Evolutionary conservation across 139 green algal genomes (phyloP), one percentile per base, ranked within the genome.

Genomic region (Chlamydomonas applanata): DNA sequence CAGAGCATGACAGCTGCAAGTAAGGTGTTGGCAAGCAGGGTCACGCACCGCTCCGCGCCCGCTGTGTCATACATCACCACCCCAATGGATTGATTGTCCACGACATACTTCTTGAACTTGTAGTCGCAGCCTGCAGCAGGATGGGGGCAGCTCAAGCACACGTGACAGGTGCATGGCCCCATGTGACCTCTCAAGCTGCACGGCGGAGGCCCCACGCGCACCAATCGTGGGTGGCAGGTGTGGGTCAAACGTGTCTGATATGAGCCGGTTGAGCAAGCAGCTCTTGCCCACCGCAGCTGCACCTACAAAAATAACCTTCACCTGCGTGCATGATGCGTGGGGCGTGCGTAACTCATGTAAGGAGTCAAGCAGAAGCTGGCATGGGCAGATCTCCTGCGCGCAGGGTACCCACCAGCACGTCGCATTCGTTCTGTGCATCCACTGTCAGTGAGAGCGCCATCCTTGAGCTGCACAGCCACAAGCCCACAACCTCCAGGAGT

Each of bases 1-100:
- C 40, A 49, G 11, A 49, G 40, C 40, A 49, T 11, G 40, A n/a
- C 40, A 49, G 7, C 7, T 49, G 40, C 7, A 49, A 7, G 11
- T 49, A 11, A 7, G 7, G 11, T 49, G 40, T 11, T 49, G 40
- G 40, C 40, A 0, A 67, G 71, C 9, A 74, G 46, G 20, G 22
- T 53, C 13, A 46, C 11, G 49, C 69, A 83, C 57, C 78, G 49
- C 65, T 83, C 82, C 33, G 81, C 71, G 2, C 82, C 82, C 2
- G 82, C 82, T 4, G 82, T 87, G 68, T 87, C 77, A 71, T 74
- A 87, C 4, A 87, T 29, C 9, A 78, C 78, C 22, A 87, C 78
- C 4, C 82, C 82, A 2, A 87, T 54, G 33, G 53, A 46, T 30
- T 72, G 64, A 29, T 72, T 63, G 62, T 87, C 77, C 2, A 87